Percentiles rank a stretch among this genome's conserved stretches.
These are phyloP conservation scores for Lepidium aucheri DNA, from an alignment of 345 rosid genomes.

Conservation along the genomic window DNA sequence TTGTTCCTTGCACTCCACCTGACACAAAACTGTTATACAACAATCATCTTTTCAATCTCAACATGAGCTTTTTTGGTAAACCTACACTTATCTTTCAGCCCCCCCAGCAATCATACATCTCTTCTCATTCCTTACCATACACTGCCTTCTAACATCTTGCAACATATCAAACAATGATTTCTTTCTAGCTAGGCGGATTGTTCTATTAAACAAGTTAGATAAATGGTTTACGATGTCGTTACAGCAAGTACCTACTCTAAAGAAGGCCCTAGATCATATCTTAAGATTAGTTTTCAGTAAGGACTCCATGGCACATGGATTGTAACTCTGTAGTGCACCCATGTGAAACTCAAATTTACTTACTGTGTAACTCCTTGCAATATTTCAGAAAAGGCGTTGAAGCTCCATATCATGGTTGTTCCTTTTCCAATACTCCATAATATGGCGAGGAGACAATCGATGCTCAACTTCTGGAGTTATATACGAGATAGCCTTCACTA, in stretches of 20 bases:
- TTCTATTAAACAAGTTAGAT: not conserved
- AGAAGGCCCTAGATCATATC: not conserved
- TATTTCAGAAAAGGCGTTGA: too few relatives aligned
- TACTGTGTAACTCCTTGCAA: too few relatives aligned
- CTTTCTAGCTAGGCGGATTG: not conserved
- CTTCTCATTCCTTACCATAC: not conserved
- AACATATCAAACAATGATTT: not conserved
- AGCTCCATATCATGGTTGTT: too few relatives aligned
- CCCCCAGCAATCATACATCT: not conserved
- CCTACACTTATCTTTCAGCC: not conserved
- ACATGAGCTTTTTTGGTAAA: not conserved
- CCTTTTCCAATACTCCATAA: too few relatives aligned
- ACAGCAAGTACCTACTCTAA: not conserved
- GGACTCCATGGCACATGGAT: not conserved
- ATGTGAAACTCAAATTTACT: not conserved
- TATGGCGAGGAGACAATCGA: too few relatives aligned
- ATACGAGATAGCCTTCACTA: not conserved
- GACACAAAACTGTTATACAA: not conserved
- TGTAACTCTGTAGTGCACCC: not conserved
- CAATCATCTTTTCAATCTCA: not conserved
- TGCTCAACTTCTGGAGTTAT: not conserved
- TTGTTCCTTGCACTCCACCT: not conserved
- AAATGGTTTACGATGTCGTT: not conserved
- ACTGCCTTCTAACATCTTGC: not conserved
- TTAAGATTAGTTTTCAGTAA: not conserved